These are phyloP conservation scores for Cladophialophora exuberans DNA, from an alignment of 2,329 filamentous ascomycete species.

Conservation along the genomic window DNA sequence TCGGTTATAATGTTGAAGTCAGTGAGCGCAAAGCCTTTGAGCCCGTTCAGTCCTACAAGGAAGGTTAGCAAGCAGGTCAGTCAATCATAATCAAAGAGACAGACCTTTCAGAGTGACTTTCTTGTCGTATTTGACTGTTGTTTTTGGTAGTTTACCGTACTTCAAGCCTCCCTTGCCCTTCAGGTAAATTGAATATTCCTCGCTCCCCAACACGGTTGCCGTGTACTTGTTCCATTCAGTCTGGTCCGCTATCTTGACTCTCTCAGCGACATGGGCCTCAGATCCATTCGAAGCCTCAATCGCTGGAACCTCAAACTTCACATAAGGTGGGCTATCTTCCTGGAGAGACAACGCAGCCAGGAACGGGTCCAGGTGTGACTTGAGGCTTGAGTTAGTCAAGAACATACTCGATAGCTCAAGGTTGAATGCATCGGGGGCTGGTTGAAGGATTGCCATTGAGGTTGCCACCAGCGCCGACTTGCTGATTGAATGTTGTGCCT, in stretches of 20 bases:
- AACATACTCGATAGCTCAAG: conserved; percentile 54
- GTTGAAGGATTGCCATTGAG: conserved; percentile 55
- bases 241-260: conserved; percentile 46
- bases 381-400: conserved; percentile 53
- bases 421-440: conserved; percentile 52
- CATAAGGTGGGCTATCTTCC: conserved; percentile 46
- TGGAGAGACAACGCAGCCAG: conserved; percentile 55
- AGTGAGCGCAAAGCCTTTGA: conserved; percentile 56
- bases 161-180: conserved; percentile 57
- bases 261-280: conserved; percentile 47
- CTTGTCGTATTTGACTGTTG: conserved; percentile 59
- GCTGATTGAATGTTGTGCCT: conserved; percentile 59
- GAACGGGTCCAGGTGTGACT: conserved; percentile 60
- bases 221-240: conserved; percentile 56
- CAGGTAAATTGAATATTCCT: conserved; percentile 55
- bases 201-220: conserved; percentile 51
- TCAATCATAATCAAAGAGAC: conserved; percentile 14
- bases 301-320: conserved; percentile 45
- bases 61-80: conserved; percentile 2
- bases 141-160: conserved; percentile 53
- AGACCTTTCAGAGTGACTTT: conserved; percentile 60
- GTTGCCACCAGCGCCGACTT: conserved; percentile 55
- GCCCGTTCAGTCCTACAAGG: conserved; percentile 58
- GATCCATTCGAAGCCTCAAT: conserved; percentile 49
- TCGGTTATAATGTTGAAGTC: conserved; percentile 51